These are phyloP conservation scores for Moringa oleifera DNA, from an alignment of 345 rosid genomes.

Conservation along the genomic window DNA sequence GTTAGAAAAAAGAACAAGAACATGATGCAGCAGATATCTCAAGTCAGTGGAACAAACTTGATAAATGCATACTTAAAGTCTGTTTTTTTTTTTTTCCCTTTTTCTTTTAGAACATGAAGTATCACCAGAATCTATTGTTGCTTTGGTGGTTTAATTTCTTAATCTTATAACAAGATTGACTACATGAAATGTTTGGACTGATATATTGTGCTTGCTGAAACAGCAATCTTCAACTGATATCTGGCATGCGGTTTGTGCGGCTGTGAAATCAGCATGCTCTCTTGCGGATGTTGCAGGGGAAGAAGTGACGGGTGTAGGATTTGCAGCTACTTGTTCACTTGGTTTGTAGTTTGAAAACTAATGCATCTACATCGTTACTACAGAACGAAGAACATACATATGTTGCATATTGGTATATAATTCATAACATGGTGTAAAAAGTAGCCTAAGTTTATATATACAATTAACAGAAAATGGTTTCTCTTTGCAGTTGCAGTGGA, in stretches of 20 bases:
- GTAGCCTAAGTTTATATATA: neutral
- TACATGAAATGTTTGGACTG: neutral
- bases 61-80: too few species aligned
- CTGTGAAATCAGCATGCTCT: constrained; percentile 70
- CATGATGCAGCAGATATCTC: too few species aligned
- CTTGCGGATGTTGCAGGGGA: constrained; percentile 62
- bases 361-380: neutral
- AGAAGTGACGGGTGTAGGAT: constrained; percentile 73
- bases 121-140: too few species aligned
- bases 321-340: constrained; percentile 95
- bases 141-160: too few species aligned
- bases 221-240: constrained; percentile 99
- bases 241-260: constrained; percentile 96
- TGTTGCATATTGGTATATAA: neutral
- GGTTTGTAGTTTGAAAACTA: constrained; percentile 39
- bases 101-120: too few species aligned
- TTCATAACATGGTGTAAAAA: constrained; percentile 3
- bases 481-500: constrained; percentile 80
- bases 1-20: too few species aligned
- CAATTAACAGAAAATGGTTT: constrained; percentile 4
- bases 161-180: neutral
- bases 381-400: neutral
- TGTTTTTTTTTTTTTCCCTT: too few species aligned
- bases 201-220: neutral
- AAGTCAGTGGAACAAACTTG: too few species aligned